Evolutionary conservation across 1,139 yeast species (phyloP), one percentile per base, ranked within the genome.

Genomic region (Geotrichum siamense): DNA sequence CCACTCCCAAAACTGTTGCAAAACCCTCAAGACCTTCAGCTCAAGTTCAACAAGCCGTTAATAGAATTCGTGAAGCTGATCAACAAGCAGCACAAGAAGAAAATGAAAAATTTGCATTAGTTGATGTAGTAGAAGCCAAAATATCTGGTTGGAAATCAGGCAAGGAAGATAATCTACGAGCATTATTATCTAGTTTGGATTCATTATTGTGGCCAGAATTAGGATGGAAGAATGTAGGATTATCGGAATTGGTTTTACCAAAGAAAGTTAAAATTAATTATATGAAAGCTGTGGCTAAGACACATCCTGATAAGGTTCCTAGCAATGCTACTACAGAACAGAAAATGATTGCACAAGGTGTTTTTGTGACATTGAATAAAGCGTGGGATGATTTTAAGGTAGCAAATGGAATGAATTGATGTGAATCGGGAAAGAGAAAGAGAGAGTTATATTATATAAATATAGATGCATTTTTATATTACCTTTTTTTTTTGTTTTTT

Each of bases 331-430:
- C 79, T 6, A 67, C 77, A n/a, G 91, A 85, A 54, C 76, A 78
- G 49, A 81, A 81, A 59, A 76, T 89, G 81, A 70, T 89, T 42
- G 93, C 97, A 26, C 91, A 87, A 55, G 78, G 79, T 8, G 93
- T 91, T 0, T 93, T 93, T 58, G 82, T 87, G 37, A 72, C 78
- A 0, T 68, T 93, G 52, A 89, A 89, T 61, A 75, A 78, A 53
- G 89, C 97, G 1, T 93, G 98, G 98, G 98, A 89, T 53, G 68
- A 64, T 22, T 91, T 89, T 64, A 86, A 82, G 59, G 67, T 61
- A 38, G 72, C 73, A 40, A 80, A 80, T 55, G 68, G 69, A 26
- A 60, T 76, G 43, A 59, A 56, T 36, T 69, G 48, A n/a, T 3
- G n/a, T 20, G 32, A 6, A 8, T 28, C 26, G 10, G 26, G n/a